These are phyloP conservation scores for Saturnispora saitoi DNA, from an alignment of 805 yeast species.

Conservation along the genomic window DNA sequence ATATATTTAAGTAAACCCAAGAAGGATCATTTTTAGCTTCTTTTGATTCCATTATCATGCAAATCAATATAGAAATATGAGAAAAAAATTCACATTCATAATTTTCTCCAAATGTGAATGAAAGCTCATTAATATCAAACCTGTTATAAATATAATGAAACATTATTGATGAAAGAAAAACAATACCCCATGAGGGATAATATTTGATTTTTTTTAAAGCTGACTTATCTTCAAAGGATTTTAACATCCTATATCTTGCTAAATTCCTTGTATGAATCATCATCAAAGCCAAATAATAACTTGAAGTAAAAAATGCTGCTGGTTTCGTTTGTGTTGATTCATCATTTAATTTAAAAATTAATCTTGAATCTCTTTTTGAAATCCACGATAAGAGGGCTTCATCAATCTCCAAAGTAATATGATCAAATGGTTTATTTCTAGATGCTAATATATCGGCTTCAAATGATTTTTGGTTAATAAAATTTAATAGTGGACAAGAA, in stretches of 20 bases:
- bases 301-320: constrained; percentile 52
- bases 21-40: background rate
- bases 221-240: background rate
- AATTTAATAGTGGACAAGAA: background rate
- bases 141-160: constrained; percentile 8
- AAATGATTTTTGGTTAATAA: constrained; percentile 2
- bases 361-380: constrained; percentile 48
- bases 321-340: constrained; percentile 32
- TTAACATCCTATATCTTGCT: constrained; percentile 23
- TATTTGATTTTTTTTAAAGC: background rate
- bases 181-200: constrained; percentile 24
- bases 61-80: background rate
- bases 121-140: background rate
- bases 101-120: background rate
- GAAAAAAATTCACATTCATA: background rate
- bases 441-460: constrained; percentile 9
- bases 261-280: constrained; percentile 60
- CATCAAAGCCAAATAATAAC: constrained; percentile 60
- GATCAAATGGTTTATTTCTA: constrained; percentile 7
- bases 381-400: constrained; percentile 71
- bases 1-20: constrained; percentile 2
- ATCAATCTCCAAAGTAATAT: constrained; percentile 46
- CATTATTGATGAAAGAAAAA: constrained; percentile 13
- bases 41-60: constrained; percentile 1
- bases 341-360: constrained; percentile 51